Conservation (phyloP, 371 early-diverging fungal species). For the Mortierella sp. region DNA sequence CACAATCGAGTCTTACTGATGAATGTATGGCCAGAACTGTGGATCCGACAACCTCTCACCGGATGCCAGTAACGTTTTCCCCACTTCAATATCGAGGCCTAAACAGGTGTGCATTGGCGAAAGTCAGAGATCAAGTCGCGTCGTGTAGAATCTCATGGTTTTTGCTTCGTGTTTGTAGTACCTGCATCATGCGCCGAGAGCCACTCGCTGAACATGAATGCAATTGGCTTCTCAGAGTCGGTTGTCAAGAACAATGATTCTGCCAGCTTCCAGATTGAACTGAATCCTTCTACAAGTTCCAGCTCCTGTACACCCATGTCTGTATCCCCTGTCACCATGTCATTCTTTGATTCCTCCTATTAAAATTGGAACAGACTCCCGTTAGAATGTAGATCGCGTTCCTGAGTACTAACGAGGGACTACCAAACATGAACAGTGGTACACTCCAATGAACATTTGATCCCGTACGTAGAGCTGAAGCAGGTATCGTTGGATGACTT, state of each 20-base stretch:
- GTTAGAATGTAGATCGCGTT: background rate
- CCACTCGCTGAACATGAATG: slow-evolving; percentile 40
- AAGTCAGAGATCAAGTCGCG: too few relatives aligned
- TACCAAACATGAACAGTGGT: background rate
- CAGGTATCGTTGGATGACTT: slow-evolving; percentile 26
- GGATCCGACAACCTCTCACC: slow-evolving; percentile 18
- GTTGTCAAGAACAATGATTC: slow-evolving; percentile 38
- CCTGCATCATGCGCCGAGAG: slow-evolving; percentile 21
- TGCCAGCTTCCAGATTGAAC: slow-evolving; percentile 37
- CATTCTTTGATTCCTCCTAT: slow-evolving; percentile 19
- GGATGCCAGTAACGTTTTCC: slow-evolving; percentile 20
- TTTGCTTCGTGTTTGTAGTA: background rate
- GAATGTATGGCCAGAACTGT: slow-evolving; percentile 44
- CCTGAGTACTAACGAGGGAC: too few relatives aligned
- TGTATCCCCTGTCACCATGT: slow-evolving; percentile 18
- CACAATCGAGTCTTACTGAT: slow-evolving; percentile 14
- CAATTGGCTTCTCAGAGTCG: slow-evolving; percentile 28
- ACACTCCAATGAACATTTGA: too few relatives aligned
- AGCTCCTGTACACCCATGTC: slow-evolving; percentile 14
- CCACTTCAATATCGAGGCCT: slow-evolving; percentile 27
- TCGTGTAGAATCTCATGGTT: background rate
- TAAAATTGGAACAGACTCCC: background rate
- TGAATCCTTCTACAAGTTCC: slow-evolving; percentile 29
- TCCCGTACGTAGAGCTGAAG: slow-evolving; percentile 28
- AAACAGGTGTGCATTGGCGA: background rate